Evolutionary conservation across 2,329 filamentous ascomycete genomes (phyloP).

Genomic region (Plectosphaerella sp.): DNA sequence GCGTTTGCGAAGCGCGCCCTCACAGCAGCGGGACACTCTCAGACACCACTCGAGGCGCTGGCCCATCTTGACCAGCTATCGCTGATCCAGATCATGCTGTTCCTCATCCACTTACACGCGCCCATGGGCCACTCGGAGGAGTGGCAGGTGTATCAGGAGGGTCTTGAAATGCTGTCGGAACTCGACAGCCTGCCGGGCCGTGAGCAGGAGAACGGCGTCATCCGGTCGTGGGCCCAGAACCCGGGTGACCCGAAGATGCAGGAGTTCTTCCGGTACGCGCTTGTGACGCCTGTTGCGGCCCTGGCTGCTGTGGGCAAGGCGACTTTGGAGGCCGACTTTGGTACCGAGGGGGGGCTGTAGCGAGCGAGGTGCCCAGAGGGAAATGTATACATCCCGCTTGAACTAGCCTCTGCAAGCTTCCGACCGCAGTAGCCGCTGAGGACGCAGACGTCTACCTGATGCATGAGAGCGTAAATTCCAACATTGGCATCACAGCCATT

Average conservation of each 20-base stretch:
- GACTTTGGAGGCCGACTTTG: constrained; percentile 37
- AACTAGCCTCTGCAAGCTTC: too few relatives aligned
- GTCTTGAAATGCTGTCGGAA: constrained; percentile 43
- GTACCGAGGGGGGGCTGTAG: constrained; percentile 5
- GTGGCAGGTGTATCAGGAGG: constrained; percentile 40
- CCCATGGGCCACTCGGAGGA: constrained; percentile 36
- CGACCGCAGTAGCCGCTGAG: too few relatives aligned
- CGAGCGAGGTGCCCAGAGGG: background rate
- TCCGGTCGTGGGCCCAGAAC: constrained; percentile 38
- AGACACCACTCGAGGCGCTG: constrained; percentile 23
- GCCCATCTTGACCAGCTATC: constrained; percentile 46
- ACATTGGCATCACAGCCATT: too few relatives aligned
- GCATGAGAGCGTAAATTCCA: too few relatives aligned
- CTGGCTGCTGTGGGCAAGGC: constrained; percentile 41
- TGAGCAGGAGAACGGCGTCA: constrained; percentile 36
- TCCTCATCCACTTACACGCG: constrained; percentile 39
- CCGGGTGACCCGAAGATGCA: constrained; percentile 29
- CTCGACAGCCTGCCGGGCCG: constrained; percentile 42
- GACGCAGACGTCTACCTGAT: too few relatives aligned
- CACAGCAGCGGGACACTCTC: background rate
- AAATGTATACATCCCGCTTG: too few relatives aligned
- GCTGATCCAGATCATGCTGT: constrained; percentile 47
- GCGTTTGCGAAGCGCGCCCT: constrained; percentile 17
- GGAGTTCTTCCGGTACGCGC: constrained; percentile 45
- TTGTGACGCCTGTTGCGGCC: constrained; percentile 41